phyloP scores from a whole-genome alignment of 78 protist genomes.

The Polysphondylium violaceum region DNA sequence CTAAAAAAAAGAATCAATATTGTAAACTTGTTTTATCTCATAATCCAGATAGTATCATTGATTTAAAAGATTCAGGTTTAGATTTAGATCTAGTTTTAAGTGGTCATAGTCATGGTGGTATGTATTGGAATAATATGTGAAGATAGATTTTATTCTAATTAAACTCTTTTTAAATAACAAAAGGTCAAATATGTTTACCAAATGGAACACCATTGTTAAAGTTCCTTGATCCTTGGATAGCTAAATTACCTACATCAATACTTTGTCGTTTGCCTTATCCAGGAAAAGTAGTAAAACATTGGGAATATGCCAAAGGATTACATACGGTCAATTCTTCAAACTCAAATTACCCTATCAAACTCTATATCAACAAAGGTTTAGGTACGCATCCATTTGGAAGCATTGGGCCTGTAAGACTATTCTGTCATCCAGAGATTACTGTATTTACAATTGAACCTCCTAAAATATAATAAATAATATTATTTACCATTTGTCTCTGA shows the following conservation, averaged over 20 bases:
- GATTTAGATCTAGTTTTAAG: conserved; percentile 22
- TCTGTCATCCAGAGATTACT: conserved; percentile 74
- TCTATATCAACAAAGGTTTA: conserved; percentile 45
- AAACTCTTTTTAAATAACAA: too few species aligned
- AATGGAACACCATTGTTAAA: conserved; percentile 36
- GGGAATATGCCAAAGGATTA: conserved; percentile 36
- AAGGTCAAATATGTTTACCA: conserved; percentile 56
- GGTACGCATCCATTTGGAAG: conserved; percentile 79
- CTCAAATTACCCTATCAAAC: neutral
- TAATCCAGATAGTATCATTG: conserved; percentile 47
- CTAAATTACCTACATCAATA: conserved; percentile 9
- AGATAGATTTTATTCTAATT: too few species aligned
- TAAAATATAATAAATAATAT: conserved; percentile 5
- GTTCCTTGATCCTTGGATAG: conserved; percentile 9
- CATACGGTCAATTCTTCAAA: neutral
- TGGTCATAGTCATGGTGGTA: conserved; percentile 73
- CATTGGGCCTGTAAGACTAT: conserved; percentile 50
- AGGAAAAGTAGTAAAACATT: conserved; percentile 37
- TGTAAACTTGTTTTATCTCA: conserved; percentile 37
- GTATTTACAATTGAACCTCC: neutral
- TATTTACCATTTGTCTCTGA: neutral
- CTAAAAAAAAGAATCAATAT: neutral
- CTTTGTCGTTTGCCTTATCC: conserved; percentile 23
- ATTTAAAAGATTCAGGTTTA: conserved; percentile 12
- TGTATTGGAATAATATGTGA: neutral